A percentile compares a stretch with the other conserved stretches of the same genome.
These are phyloP conservation scores for Naematelia encephala DNA, from an alignment of 768 basidiomycete species.

Conservation along the genomic window DNA sequence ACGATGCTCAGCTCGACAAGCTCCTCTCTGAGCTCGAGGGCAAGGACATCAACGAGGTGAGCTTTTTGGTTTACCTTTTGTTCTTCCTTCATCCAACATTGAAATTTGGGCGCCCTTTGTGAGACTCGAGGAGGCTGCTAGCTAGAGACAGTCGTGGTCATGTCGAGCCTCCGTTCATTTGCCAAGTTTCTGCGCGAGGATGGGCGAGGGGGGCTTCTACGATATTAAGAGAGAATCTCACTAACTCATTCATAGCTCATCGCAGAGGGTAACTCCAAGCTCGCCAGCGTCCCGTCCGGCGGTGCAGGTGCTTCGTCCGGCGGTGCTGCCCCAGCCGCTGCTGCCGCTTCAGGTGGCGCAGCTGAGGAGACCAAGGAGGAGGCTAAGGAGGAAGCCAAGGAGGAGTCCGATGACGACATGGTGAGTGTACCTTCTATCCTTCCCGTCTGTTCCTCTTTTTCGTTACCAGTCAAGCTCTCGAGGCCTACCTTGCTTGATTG, in stretches of 20 bases:
- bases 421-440: slow-evolving; percentile 49
- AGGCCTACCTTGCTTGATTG: too few relatives aligned
- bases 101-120: not conserved
- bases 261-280: slow-evolving; percentile 84
- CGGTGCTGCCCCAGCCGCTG: slow-evolving; percentile 58
- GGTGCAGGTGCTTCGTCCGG: slow-evolving; percentile 55
- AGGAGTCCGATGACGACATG: slow-evolving; percentile 97
- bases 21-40: slow-evolving; percentile 85
- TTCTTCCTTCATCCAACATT: not conserved
- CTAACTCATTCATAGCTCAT: slow-evolving; percentile 62
- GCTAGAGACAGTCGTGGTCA: too few relatives aligned
- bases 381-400: slow-evolving; percentile 69
- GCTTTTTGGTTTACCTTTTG: slow-evolving; percentile 23
- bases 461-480: too few relatives aligned
- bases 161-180: too few relatives aligned
- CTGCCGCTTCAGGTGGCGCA: slow-evolving; percentile 59
- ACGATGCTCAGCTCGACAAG: slow-evolving; percentile 72
- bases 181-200: too few relatives aligned
- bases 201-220: not conserved
- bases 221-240: not conserved
- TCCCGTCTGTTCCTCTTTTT: too few relatives aligned
- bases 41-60: slow-evolving; percentile 78
- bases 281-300: slow-evolving; percentile 95
- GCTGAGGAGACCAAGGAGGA: slow-evolving; percentile 62
- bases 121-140: too few relatives aligned